Evolutionary conservation across 768 basidiomycete species (phyloP).

Genomic region (Rossbeevera mucosa): DNA sequence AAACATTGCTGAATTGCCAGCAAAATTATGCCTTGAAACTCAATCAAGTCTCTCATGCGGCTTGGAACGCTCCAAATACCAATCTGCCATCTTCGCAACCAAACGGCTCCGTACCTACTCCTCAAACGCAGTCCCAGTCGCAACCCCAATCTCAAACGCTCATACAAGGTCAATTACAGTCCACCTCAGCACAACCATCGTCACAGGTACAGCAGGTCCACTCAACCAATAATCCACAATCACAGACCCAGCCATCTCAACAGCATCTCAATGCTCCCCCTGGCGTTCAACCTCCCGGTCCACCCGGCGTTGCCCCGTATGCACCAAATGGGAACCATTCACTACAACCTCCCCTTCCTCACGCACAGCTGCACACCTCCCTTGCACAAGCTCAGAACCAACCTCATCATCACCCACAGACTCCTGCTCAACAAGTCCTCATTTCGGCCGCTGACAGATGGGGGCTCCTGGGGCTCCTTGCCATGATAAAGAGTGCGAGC

Average conservation of each 20-base stretch:
- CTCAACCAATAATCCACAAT: slow-evolving; percentile 31
- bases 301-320: slow-evolving; percentile 34
- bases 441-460: slow-evolving; percentile 92
- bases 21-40: slow-evolving; percentile 61
- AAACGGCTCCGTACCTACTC: slow-evolving; percentile 21
- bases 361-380: slow-evolving; percentile 32
- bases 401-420: slow-evolving; percentile 62
- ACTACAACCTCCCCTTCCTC: slow-evolving; percentile 29
- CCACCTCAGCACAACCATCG: slow-evolving; percentile 19
- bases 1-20: no score
- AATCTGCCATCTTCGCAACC: slow-evolving; percentile 36
- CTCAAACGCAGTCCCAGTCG: slow-evolving; percentile 22
- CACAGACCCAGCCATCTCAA: slow-evolving; percentile 33
- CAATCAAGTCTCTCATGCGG: slow-evolving; percentile 56
- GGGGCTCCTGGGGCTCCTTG: slow-evolving; percentile 83
- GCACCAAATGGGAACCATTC: slow-evolving; percentile 36
- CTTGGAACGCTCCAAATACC: slow-evolving; percentile 59
- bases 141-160: slow-evolving; percentile 24
- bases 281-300: slow-evolving; percentile 40
- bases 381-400: slow-evolving; percentile 30
- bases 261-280: slow-evolving; percentile 53
- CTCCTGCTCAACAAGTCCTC: slow-evolving; percentile 90
- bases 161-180: slow-evolving; percentile 19
- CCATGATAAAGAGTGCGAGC: slow-evolving; percentile 77
- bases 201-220: slow-evolving; percentile 29